Evolutionary conservation across 129 eudicot species (phyloP).

Genomic region (Flaveria sonorensis): DNA sequence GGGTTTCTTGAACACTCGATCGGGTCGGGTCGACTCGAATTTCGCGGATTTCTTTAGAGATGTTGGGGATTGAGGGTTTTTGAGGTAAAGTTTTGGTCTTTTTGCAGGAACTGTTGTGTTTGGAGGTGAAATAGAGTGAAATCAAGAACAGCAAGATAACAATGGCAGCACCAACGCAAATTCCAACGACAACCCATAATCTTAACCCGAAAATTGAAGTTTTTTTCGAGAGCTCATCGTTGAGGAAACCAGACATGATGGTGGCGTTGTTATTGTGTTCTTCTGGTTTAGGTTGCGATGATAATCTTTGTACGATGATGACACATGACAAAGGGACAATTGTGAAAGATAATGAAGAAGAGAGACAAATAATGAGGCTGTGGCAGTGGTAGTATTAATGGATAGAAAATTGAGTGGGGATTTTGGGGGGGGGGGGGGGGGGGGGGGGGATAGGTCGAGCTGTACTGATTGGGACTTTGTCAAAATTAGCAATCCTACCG

Average conservation of each 20-base stretch:
- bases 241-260: conserved; percentile 47
- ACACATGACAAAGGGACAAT: conserved; percentile 39
- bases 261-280: no score
- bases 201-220: conserved; percentile 79
- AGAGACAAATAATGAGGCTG: conserved; percentile 25
- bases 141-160: conserved; percentile 68
- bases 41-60: conserved; percentile 79
- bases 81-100: conserved; percentile 27
- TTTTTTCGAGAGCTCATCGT: conserved; percentile 62
- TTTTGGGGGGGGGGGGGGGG: conserved; percentile 16
- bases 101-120: conserved; percentile 38
- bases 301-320: conserved; percentile 32
- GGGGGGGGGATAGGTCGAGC: conserved; percentile 20
- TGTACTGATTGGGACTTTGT: conserved; percentile 37
- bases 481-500: conserved; percentile 30
- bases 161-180: conserved; percentile 72
- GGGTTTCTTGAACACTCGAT: conserved; percentile 27
- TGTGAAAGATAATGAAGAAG: conserved; percentile 22
- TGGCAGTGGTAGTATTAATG: conserved; percentile 34
- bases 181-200: conserved; percentile 78
- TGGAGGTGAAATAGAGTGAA: conserved; percentile 80
- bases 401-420: conserved; percentile 29
- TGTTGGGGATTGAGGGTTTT: conserved; percentile 60
- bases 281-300: background rate
- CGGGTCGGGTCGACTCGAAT: conserved; percentile 66